Base-by-base conservation (phyloP, 176 grass and related monocot species). In the Aegilops tauschii region DNA sequence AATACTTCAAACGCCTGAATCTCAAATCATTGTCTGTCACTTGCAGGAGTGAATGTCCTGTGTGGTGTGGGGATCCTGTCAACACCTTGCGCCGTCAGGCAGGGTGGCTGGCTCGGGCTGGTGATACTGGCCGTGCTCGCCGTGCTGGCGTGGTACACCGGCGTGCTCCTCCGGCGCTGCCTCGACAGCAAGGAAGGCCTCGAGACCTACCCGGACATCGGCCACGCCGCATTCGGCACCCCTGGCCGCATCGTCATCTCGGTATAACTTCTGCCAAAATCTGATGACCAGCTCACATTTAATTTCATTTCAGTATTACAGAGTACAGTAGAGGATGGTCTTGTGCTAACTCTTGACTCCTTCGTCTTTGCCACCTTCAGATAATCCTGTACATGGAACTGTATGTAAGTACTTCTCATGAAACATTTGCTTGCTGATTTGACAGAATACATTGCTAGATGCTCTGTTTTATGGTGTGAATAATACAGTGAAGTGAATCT, bases 51-150 rank as follows among this genome's bases (percentile, higher is more conserved):
- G 9, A 95, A 95, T 64, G 93, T 95, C 29, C 8, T 95, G 40
- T 92, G 90, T 36, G 93, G 93, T 4, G 90, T 95, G 29, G 93
- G 93, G 8, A 83, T 95, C 62, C 90, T 95, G 39, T 95, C 93
- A 50, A 88, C 93, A 30, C 90, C 93, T 28, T 95, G 90, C 75
- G 90, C 93, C 39, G 50, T 92, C 32, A 92, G 88, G 77, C 74
- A 95, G 56, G 90, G 90, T 6, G 93, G 93, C 20, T 92, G 90
- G 90, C 32, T 90, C 23, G 86, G 90, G 14, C 86, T 95, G 9
- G 56, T 47, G 10, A 89, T 95, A 59, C 85, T 95, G 65, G 76
- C 90, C 21, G 32, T 89, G 50, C 84, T 89, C 65, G 83, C 85
- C 8, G 50, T 76, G 20, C 54, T 95, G 5, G 82, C 88, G 20